Percentiles rank a stretch among this genome's conserved stretches.
Conservation (phyloP, 441 rosid genomes). For the Gossypium schwendimanii region DNA sequence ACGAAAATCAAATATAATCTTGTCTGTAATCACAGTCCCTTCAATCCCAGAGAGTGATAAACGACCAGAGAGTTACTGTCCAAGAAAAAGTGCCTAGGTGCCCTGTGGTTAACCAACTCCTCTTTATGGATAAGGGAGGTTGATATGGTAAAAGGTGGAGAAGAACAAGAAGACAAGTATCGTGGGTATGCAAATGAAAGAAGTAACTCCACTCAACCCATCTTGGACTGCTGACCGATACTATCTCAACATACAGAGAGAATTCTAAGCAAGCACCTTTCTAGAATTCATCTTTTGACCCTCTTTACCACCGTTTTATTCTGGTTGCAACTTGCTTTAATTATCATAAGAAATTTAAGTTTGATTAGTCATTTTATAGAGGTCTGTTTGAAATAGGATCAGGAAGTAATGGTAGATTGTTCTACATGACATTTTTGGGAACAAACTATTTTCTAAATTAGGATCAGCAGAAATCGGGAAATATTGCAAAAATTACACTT, state of each 20-base stretch:
- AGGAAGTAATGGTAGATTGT: neutral
- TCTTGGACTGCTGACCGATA: neutral
- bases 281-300: neutral
- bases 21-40: neutral
- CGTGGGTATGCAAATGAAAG: neutral
- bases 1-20: neutral
- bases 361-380: neutral
- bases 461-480: neutral
- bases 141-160: neutral
- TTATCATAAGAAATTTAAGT: neutral
- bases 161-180: neutral
- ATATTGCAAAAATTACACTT: neutral
- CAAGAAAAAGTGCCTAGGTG: neutral
- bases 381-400: neutral
- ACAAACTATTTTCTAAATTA: neutral
- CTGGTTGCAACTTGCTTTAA: neutral
- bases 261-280: neutral
- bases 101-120: neutral
- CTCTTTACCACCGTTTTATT: neutral
- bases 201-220: neutral
- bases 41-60: neutral
- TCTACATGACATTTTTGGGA: neutral
- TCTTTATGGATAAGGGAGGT: neutral
- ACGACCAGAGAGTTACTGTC: neutral
- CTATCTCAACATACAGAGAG: neutral